phyloP scores from a whole-genome alignment of 2,329 filamentous ascomycete genomes.

The Claviceps sp. region DNA sequence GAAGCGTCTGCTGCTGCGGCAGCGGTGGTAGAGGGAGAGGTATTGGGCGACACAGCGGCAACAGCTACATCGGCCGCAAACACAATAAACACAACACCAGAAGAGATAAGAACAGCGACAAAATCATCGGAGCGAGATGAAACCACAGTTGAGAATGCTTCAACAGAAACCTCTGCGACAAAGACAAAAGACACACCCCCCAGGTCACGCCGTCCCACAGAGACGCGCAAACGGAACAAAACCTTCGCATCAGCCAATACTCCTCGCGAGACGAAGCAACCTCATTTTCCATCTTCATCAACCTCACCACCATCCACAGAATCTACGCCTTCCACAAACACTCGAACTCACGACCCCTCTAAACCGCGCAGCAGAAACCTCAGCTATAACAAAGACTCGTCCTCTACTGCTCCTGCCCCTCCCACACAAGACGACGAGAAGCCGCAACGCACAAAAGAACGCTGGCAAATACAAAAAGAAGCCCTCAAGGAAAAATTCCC shows the following conservation, averaged over 20 bases:
- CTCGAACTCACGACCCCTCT: no score
- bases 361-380: background rate
- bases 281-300: background rate
- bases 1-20: background rate
- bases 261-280: background rate
- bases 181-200: background rate
- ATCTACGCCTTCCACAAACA: background rate
- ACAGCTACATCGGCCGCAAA: background rate
- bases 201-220: background rate
- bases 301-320: background rate
- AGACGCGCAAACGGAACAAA: background rate
- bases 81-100: background rate
- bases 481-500: constrained; percentile 68
- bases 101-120: background rate
- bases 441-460: constrained; percentile 18
- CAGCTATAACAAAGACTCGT: background rate
- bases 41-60: background rate
- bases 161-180: no score
- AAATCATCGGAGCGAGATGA: background rate
- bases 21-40: background rate
- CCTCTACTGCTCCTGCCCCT: no score
- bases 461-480: constrained; percentile 66
- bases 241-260: background rate
- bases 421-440: background rate
- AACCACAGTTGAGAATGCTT: background rate